Evolutionary conservation across 768 basidiomycete species (phyloP).

Genomic region (Russula brevipes): DNA sequence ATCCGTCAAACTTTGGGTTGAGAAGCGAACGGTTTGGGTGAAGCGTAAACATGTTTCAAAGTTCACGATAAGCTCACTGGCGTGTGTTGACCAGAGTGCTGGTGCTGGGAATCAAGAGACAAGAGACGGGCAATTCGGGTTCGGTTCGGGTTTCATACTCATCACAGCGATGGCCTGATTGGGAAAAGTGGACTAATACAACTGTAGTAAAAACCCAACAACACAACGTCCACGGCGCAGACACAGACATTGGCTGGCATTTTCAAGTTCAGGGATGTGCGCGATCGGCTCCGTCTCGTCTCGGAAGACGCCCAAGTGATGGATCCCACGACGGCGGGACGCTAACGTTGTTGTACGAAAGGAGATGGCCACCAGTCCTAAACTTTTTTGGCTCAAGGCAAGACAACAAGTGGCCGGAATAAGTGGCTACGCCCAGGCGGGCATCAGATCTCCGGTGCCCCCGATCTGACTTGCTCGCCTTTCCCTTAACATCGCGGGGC

Average conservation of each 20-base stretch:
- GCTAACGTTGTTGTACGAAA: neutral
- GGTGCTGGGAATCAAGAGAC: too few relatives aligned
- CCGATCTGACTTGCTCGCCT: too few relatives aligned
- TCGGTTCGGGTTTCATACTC: too few relatives aligned
- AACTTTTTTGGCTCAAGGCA: neutral
- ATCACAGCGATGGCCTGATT: too few relatives aligned
- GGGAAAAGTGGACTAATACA: too few relatives aligned
- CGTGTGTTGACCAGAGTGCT: too few relatives aligned
- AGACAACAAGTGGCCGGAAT: neutral
- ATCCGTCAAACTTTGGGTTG: conserved; percentile 83
- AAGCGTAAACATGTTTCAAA: conserved; percentile 16
- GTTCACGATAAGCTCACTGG: neutral
- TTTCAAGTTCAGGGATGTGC: neutral
- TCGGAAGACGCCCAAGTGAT: neutral
- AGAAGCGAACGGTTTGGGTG: conserved; percentile 45
- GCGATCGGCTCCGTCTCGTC: neutral
- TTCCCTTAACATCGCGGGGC: too few relatives aligned
- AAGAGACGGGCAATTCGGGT: too few relatives aligned
- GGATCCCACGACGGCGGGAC: neutral
- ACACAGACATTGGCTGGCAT: neutral
- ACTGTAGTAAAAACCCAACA: too few relatives aligned
- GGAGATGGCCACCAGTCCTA: neutral
- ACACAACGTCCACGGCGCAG: too few relatives aligned
- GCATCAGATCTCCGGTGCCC: neutral
- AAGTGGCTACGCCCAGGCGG: neutral